Conservation (phyloP, 139 green algal species). For the Zygnema circumcarinatum region DNA sequence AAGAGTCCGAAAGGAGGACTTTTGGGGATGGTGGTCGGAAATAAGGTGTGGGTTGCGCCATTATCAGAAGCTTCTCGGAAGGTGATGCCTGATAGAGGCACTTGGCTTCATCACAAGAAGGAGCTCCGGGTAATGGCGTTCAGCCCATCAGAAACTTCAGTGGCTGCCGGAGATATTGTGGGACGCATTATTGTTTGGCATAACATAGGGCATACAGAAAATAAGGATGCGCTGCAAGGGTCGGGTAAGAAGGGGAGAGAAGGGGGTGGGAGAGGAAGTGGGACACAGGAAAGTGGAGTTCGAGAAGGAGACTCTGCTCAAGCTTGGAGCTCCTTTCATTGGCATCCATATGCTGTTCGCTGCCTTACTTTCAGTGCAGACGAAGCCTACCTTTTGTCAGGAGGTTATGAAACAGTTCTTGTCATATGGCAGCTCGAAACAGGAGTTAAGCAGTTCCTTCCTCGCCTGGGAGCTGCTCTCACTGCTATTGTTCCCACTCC, state of each 20-base stretch:
- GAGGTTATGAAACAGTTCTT: conserved; percentile 56
- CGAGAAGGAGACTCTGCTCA: conserved; percentile 18
- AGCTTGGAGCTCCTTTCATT: conserved; percentile 78
- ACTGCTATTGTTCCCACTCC: neutral
- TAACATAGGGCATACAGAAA: conserved; percentile 50
- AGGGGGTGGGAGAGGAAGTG: neutral
- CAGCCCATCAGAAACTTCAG: conserved; percentile 61
- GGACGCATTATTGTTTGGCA: conserved; percentile 84
- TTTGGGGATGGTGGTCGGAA: conserved; percentile 69
- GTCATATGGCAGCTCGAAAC: conserved; percentile 76
- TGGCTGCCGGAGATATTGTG: conserved; percentile 78
- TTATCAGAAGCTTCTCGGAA: conserved; percentile 22
- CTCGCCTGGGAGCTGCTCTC: conserved; percentile 77
- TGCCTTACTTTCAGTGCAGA: conserved; percentile 79
- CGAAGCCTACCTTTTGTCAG: conserved; percentile 79
- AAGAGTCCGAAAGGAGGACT: conserved; percentile 46
- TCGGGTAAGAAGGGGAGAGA: neutral
- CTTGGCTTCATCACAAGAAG: conserved; percentile 3
- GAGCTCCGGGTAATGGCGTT: conserved; percentile 60
- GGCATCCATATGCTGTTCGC: conserved; percentile 80
- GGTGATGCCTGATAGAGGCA: conserved; percentile 21
- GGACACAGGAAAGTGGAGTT: neutral
- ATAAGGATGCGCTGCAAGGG: conserved; percentile 13
- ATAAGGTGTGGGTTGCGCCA: conserved; percentile 68
- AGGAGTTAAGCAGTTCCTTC: conserved; percentile 65